A percentile compares a stretch with the other conserved stretches of the same genome.
Evolutionary conservation across 2,329 filamentous ascomycete genomes (phyloP).

Genomic region (Sporothrix pseudoabietina): DNA sequence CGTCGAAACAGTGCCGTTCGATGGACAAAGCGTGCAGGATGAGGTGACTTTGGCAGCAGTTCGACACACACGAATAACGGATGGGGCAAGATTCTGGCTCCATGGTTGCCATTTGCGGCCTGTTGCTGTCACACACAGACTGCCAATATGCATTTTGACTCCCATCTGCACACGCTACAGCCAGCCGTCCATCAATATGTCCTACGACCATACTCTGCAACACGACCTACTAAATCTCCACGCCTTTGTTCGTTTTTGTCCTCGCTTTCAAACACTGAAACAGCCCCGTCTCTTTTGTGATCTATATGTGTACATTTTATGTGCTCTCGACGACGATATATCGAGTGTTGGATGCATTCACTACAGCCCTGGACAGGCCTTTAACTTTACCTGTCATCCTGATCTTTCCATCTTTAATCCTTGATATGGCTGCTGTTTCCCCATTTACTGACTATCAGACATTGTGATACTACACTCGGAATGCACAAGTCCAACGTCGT

Average conservation of each 20-base stretch:
- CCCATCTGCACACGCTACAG: not conserved
- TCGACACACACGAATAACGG: not conserved
- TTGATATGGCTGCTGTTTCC: not conserved
- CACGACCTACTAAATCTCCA: not conserved
- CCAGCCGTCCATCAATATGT: constrained; percentile 1
- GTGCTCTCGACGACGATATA: too few species aligned
- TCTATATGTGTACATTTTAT: not conserved
- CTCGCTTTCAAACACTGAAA: not conserved
- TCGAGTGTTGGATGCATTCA: not conserved
- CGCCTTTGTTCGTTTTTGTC: not conserved
- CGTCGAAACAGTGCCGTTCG: not conserved
- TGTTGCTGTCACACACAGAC: not conserved
- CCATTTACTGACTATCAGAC: not conserved
- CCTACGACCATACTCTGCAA: constrained; percentile 12
- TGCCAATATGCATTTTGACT: not conserved
- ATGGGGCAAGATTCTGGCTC: not conserved
- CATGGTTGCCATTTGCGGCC: not conserved
- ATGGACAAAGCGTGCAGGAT: constrained; percentile 16
- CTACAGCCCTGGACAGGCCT: not conserved
- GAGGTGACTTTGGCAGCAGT: not conserved
- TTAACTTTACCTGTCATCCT: not conserved
- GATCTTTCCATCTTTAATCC: not conserved
- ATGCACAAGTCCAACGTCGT: not conserved
- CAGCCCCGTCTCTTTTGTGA: not conserved
- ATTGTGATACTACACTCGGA: not conserved